phyloP scores from a whole-genome alignment of 2,329 filamentous ascomycete genomes.

The Fusarium anguioides region DNA sequence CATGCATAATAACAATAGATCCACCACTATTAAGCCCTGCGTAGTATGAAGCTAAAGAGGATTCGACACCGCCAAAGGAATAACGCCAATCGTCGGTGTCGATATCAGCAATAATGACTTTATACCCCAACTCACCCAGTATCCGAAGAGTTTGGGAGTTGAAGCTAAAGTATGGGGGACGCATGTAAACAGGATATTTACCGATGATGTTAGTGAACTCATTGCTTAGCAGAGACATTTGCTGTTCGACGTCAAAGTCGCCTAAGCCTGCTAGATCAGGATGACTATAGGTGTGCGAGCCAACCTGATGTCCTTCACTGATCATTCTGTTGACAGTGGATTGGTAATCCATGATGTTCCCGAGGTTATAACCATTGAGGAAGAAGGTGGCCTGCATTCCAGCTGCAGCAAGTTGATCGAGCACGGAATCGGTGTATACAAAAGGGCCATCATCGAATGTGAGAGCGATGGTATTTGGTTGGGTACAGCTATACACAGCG shows the following conservation, averaged over 20 bases:
- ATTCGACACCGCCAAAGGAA: conserved; percentile 4
- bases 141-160: conserved; percentile 7
- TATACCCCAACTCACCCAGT: conserved; percentile 9
- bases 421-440: conserved; percentile 13
- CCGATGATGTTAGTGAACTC: conserved; percentile 10
- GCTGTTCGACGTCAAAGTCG: conserved; percentile 15
- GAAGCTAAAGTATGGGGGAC: conserved; percentile 27
- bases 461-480: conserved; percentile 10
- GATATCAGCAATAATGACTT: conserved; percentile 30
- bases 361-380: conserved; percentile 9
- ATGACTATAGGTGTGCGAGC: conserved; percentile 18
- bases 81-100: conserved; percentile 25
- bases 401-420: conserved; percentile 20
- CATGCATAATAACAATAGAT: conserved; percentile 27
- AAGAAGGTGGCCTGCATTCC: conserved; percentile 17
- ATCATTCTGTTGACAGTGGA: conserved; percentile 16
- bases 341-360: conserved; percentile 17
- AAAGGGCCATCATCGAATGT: conserved; percentile 25
- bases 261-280: conserved; percentile 7
- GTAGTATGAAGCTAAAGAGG: conserved; percentile 2
- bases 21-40: conserved; percentile 2
- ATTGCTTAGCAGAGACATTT: conserved; percentile 9
- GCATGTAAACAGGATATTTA: conserved; percentile 26
- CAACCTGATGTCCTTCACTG: conserved; percentile 14
- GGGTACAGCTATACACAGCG: conserved; percentile 18